Base-by-base conservation (phyloP, 1,139 yeast genomes). In the Eremothecium sinecaudum region DNA sequence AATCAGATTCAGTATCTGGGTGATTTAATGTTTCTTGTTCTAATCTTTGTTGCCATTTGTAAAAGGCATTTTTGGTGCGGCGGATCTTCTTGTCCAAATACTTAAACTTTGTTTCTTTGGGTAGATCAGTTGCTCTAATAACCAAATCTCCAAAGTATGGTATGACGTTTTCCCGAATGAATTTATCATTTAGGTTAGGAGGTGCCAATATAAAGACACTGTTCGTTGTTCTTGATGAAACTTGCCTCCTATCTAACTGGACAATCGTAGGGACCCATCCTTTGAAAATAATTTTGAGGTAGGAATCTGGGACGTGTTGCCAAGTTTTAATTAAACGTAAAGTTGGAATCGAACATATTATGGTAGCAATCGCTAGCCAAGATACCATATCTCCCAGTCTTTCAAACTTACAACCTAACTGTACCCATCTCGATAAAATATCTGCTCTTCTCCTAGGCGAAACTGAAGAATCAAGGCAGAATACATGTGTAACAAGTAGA, bases 181-280 rank as follows among this genome's bases (percentile, higher is more conserved):
- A 83, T 1, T 73, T 66, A 42, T 73, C 73, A 20, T 95, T 94
- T 45, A 86, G 68, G 5, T 93, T 93, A 48, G 92, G 80, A 3
- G 96, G 93, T 1, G 94, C 94, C 18, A 56, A 37, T 17, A 56
- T 56, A 31, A 54, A 56, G 10, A 56, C 59, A 35, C 66, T 61
- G 38, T 63, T 66, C 26, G 64, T 63, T 17, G 73, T 64, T 32
- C 67, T 67, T 19, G 74, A 67, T 17, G 73, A 64, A 59, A 80
- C 65, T 34, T 77, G 70, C 44, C 94, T 69, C 50, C 93, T 68
- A 45, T 84, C 94, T 30, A 87, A 65, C 53, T 87, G 97, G 59
- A 82, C 84, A 18, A 86, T 77, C 17, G 90, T 94, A 1, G 94
- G 94, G 0, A 93, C 84, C 97, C 97, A 90, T 48, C 82, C 94